These are phyloP conservation scores for Trifolium subterraneum DNA, from an alignment of 306 rosid genomes.

Conservation along the genomic window DNA sequence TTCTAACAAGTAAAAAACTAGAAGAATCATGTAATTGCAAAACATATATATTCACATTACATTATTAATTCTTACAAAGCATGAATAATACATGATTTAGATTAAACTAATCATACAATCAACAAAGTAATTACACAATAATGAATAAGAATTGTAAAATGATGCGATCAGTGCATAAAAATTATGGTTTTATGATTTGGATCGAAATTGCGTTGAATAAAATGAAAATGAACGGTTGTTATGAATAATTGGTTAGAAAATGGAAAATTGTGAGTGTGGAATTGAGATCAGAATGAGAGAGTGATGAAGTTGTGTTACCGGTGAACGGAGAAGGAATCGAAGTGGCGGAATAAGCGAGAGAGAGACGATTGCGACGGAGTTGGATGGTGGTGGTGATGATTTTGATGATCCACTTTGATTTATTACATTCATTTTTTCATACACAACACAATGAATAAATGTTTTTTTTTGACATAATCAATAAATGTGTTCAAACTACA, in stretches of 20 bases:
- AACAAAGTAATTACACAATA: neutral
- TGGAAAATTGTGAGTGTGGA: too few species aligned
- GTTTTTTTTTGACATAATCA: neutral
- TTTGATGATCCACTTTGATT: neutral
- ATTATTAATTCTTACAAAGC: constrained; percentile 12
- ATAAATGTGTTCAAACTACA: neutral
- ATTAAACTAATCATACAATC: neutral
- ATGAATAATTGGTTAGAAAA: constrained; percentile 3
- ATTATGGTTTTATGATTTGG: neutral
- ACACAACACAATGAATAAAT: neutral
- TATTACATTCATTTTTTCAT: neutral
- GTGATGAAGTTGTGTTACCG: constrained; percentile 33
- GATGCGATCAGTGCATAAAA: neutral
- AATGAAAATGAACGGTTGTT: neutral
- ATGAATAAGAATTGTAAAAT: neutral
- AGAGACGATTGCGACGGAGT: constrained; percentile 34
- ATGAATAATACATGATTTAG: constrained; percentile 8
- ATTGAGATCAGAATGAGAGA: constrained; percentile 35
- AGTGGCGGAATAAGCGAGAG: neutral
- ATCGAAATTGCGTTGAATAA: neutral
- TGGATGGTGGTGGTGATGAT: constrained; percentile 30
- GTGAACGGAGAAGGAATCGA: constrained; percentile 22
- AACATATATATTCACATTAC: neutral
- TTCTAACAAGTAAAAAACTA: constrained; percentile 31
- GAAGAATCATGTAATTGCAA: constrained; percentile 20